Base-by-base conservation (phyloP, 202 grass and related monocot species). In the Dendrocalamus latiflorus region DNA sequence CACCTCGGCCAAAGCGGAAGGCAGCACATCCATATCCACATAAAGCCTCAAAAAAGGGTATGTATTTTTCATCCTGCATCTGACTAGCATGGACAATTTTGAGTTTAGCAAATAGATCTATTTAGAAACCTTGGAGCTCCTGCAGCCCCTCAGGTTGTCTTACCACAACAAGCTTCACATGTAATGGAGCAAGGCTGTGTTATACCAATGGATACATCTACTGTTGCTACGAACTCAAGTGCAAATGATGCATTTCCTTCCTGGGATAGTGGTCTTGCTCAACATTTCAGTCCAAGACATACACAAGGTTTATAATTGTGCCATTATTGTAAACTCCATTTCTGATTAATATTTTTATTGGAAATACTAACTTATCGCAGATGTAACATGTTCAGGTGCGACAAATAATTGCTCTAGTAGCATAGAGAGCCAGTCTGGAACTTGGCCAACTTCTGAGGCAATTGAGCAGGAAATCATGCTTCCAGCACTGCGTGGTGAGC, bases 1-100 rank as follows among this genome's bases (percentile, higher is more conserved):
- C 91, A 4, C 95, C 92, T 79, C 88, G 92, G 65, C 95, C 95
- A 14, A 98, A 98, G 57, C 86, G 93, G 41, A 98, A 98, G 88
- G 89, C 93, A 25, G 86, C 87, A 20, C 92, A 98, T 93, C 92
- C 95, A 60, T 98, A 98, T 88, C 95, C 95, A 41, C 95, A 98
- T 47, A 98, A 98, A 74, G 91, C 95, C 38, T 85, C 85, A 6
- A 95, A 91, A 80, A 90, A 84, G 68, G 81, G 95, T 90, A 59
- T 28, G 54, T n/a, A 50, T 58, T 78, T 57, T 74, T 74, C 77
- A 26, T 17, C 68, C 73, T 71, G 9, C 17, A 44, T 36, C 34
- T 82, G 6, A 67, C 37, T 77, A 22, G 30, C 64, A 75, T 12
- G 2, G 16, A 30, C 26, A 18, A 21, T 60, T 66, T 81, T 7